phyloP scores from a whole-genome alignment of 768 basidiomycete genomes.

The Tephrocybe sp. region DNA sequence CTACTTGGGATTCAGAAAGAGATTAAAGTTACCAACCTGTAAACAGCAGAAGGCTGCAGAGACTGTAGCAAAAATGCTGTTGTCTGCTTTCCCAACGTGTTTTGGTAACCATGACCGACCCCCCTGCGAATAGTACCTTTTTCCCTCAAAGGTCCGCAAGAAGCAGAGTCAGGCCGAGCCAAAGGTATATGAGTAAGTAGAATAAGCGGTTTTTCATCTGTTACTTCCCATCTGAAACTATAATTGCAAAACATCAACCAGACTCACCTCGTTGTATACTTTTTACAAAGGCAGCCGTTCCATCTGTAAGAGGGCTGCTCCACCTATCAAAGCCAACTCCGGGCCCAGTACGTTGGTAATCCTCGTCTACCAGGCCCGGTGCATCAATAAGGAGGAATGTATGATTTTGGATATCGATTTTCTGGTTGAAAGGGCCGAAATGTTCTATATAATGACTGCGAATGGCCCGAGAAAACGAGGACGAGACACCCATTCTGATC shows the following conservation, averaged over 20 bases:
- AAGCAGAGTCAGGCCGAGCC: slow-evolving; percentile 65
- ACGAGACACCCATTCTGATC: slow-evolving; percentile 52
- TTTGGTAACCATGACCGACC: slow-evolving; percentile 81
- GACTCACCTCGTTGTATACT: slow-evolving; percentile 38
- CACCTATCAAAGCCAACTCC: slow-evolving; percentile 52
- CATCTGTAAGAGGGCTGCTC: slow-evolving; percentile 44
- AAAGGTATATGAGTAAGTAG: slow-evolving; percentile 88
- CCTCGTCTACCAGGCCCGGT: slow-evolving; percentile 80
- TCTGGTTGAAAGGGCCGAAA: slow-evolving; percentile 71
- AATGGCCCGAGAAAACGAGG: slow-evolving; percentile 48
- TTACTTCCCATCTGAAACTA: slow-evolving; percentile 5
- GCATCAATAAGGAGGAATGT: slow-evolving; percentile 72
- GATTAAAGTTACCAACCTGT: slow-evolving; percentile 48
- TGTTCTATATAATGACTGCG: slow-evolving; percentile 54
- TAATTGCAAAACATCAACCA: background rate
- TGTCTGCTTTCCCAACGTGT: slow-evolving; percentile 77
- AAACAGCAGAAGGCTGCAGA: slow-evolving; percentile 65
- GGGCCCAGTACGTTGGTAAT: slow-evolving; percentile 59
- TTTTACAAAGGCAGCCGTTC: slow-evolving; percentile 60
- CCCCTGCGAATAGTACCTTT: slow-evolving; percentile 67
- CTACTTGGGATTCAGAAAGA: background rate
- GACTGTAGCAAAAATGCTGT: slow-evolving; percentile 66
- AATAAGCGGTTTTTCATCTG: slow-evolving; percentile 48
- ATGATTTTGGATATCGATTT: slow-evolving; percentile 63
- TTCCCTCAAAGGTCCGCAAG: slow-evolving; percentile 79